A percentile compares a stretch with the other conserved stretches of the same genome.
Conservation (phyloP, 2,329 filamentous ascomycete genomes). For the Aureobasidium sp. region DNA sequence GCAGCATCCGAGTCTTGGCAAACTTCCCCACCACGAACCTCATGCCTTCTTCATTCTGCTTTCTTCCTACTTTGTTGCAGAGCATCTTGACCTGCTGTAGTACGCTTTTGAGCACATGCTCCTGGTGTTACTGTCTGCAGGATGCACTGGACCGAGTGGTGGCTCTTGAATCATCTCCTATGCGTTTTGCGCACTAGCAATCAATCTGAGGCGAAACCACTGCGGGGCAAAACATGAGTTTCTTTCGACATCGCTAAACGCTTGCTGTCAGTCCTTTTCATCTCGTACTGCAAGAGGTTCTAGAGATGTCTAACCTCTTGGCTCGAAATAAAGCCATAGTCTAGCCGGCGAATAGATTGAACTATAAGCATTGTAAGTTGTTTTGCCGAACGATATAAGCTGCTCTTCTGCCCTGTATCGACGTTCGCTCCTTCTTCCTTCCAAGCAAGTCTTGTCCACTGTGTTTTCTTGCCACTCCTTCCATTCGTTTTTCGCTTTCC, state of each 20-base stretch:
- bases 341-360: neutral
- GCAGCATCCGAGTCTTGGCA: slow-evolving; percentile 3
- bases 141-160: neutral
- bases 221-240: neutral
- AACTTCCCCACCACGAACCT: neutral
- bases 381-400: neutral
- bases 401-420: neutral
- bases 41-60: neutral
- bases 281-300: neutral
- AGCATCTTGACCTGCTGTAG: neutral
- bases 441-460: neutral
- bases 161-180: too few relatives aligned
- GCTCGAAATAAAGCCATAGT: neutral
- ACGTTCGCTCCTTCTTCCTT: neutral
- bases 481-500: neutral
- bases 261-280: neutral
- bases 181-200: neutral
- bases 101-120: too few relatives aligned
- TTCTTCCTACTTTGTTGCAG: neutral
- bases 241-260: slow-evolving; percentile 8
- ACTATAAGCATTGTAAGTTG: neutral
- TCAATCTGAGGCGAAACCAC: slow-evolving; percentile 1
- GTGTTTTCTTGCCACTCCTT: neutral
- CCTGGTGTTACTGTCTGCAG: neutral
- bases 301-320: neutral